These are phyloP conservation scores for Cichorium intybus DNA, from an alignment of 140 eudicot species.

Conservation along the genomic window DNA sequence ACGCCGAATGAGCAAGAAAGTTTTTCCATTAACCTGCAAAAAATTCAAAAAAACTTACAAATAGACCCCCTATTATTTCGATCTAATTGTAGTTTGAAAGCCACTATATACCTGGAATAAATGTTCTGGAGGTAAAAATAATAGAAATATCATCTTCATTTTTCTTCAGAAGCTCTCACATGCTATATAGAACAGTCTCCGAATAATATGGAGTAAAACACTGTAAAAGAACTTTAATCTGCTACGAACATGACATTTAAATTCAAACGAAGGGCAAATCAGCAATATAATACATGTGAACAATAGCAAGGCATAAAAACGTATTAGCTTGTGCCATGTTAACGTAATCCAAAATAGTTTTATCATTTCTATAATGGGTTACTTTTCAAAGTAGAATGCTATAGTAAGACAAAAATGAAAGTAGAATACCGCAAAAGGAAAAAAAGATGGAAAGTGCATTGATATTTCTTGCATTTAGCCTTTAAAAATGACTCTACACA, in stretches of 20 bases:
- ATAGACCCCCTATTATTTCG: not conserved
- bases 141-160: slow-evolving; percentile 93
- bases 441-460: too few species aligned
- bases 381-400: too few species aligned
- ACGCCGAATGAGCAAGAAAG: slow-evolving; percentile 86
- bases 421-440: too few species aligned
- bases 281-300: too few species aligned
- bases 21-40: slow-evolving; percentile 96
- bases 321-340: too few species aligned
- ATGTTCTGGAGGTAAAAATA: slow-evolving; percentile 93
- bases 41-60: not conserved
- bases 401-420: too few species aligned
- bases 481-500: too few species aligned
- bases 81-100: slow-evolving; percentile 15
- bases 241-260: not conserved
- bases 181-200: slow-evolving; percentile 86
- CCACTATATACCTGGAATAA: slow-evolving; percentile 76
- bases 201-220: slow-evolving; percentile 98
- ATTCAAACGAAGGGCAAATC: not conserved
- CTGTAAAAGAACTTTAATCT: slow-evolving; percentile 41
- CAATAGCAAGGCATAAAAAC: too few species aligned
- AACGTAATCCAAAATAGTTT: too few species aligned
- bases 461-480: too few species aligned
- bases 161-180: slow-evolving; percentile 74
- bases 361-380: too few species aligned